These are phyloP conservation scores for Xylaria arbuscula DNA, from an alignment of 2,329 filamentous ascomycete species.

Conservation along the genomic window DNA sequence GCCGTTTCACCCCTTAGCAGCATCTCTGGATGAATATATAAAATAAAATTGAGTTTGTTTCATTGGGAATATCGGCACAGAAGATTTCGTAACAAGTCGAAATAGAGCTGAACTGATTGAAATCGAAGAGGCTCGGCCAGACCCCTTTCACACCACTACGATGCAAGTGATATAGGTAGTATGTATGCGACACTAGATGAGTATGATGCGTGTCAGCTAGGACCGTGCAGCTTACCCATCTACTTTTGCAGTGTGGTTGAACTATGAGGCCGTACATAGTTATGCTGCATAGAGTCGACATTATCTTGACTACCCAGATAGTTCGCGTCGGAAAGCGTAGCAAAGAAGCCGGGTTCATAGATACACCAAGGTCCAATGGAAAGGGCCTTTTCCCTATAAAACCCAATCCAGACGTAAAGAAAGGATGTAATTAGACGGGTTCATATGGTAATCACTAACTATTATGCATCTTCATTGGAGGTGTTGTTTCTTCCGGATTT, in stretches of 20 bases:
- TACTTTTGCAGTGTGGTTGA: background rate
- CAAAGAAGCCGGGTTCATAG: conserved; percentile 29
- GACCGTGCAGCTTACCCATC: conserved; percentile 11
- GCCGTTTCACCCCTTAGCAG: background rate
- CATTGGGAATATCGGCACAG: background rate
- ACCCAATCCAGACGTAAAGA: conserved; percentile 15
- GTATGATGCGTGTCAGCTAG: conserved; percentile 14
- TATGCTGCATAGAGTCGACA: background rate
- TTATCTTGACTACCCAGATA: background rate
- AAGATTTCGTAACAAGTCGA: conserved; percentile 1
- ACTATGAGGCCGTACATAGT: background rate
- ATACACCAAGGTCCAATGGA: background rate
- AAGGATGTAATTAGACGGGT: conserved; percentile 29
- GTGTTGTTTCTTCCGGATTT: conserved; percentile 40
- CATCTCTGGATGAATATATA: background rate
- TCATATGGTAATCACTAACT: background rate
- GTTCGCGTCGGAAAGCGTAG: conserved; percentile 18
- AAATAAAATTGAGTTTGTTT: conserved; percentile 1
- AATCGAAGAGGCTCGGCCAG: background rate
- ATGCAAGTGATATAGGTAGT: conserved; percentile 14
- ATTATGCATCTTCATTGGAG: conserved; percentile 31
- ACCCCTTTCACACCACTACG: background rate
- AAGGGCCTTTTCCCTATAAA: conserved; percentile 20
- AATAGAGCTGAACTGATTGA: background rate
- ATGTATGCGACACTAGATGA: background rate